Evolutionary conservation across 75 land plant species (phyloP), one percentile per base, ranked within the genome.

Genomic region (Isoetes taiwanensis): DNA sequence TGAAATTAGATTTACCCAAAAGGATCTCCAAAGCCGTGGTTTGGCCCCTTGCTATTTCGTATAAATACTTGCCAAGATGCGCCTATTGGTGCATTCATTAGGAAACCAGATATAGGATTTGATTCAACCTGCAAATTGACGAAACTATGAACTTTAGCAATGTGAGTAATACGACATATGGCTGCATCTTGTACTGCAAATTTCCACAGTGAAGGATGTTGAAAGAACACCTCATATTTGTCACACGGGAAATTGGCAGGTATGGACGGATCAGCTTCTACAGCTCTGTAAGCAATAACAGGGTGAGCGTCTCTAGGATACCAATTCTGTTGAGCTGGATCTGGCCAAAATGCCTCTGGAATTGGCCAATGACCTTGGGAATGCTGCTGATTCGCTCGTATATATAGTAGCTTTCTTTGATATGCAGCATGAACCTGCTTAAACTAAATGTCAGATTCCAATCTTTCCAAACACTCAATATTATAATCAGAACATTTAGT

Each of bases 351-450:
- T 1, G 69, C 53, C 28, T 66, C 69, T n/a, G 69, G 69, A 12
- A 66, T 66, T 8, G 69, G 69, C 69, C 69, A 66, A 54, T 66
- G 64, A 16, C 69, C 69, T 41, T 66, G 69, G 28, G 54, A 52
- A 39, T 66, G 69, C 5, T 62, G 48, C 33, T 66, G 69, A 59
- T 59, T 59, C 33, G 61, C 64, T 29, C 69, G 46, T 5, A 66
- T 59, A 27, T 46, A 30, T 24, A 66, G 26, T 43, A 66, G 59
- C 37, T 66, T 66, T 32, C 66, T 33, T 12, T 59, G 55, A 33
- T 63, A 66, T n/a, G 69, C 69, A 19, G 40, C 52, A 26, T 66
- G 69, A 2, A 66, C 69, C 60, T 64, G 42, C 16, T 8, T 27
- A n/a, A 4, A 28, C 39, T 9, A 10, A 14, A 37, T 37, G 39